Evolutionary conservation across 345 rosid species (phyloP).

Genomic region (Brassica napus): DNA sequence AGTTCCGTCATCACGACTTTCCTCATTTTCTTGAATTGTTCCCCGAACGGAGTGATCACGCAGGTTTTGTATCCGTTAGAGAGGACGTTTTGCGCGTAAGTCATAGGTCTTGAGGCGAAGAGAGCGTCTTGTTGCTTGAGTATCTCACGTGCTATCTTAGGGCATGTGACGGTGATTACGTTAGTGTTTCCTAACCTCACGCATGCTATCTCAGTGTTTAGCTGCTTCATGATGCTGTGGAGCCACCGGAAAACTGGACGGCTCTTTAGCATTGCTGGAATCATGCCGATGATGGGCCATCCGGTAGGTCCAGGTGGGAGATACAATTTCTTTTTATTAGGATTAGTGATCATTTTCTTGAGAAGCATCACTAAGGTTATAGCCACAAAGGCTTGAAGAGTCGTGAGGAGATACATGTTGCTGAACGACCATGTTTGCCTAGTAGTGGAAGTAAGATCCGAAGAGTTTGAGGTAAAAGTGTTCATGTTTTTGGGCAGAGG

Average conservation of each 20-base stretch:
- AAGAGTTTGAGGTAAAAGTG: slow-evolving; percentile 38
- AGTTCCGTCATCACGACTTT: slow-evolving; percentile 42
- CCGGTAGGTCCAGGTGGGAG: slow-evolving; percentile 50
- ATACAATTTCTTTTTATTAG: slow-evolving; percentile 12
- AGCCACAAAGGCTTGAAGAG: slow-evolving; percentile 38
- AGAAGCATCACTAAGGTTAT: slow-evolving; percentile 33
- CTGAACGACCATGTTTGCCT: slow-evolving; percentile 15
- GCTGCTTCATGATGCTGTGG: slow-evolving; percentile 48
- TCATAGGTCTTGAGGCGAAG: slow-evolving; percentile 42
- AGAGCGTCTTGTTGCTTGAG: slow-evolving; percentile 44
- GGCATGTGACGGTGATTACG: slow-evolving; percentile 47
- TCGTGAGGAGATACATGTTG: slow-evolving; percentile 41
- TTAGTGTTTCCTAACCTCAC: slow-evolving; percentile 46
- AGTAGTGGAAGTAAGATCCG: slow-evolving; percentile 30
- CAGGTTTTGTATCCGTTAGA: slow-evolving; percentile 38
- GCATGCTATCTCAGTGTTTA: slow-evolving; percentile 50
- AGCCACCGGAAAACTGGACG: slow-evolving; percentile 49
- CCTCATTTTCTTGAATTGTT: slow-evolving; percentile 59
- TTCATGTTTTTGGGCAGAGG: slow-evolving; percentile 29
- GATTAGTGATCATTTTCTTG: slow-evolving; percentile 25
- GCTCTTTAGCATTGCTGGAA: slow-evolving; percentile 41
- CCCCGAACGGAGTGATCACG: slow-evolving; percentile 36
- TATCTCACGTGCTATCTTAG: slow-evolving; percentile 46
- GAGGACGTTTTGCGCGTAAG: slow-evolving; percentile 32
- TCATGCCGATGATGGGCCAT: slow-evolving; percentile 48